phyloP scores from a whole-genome alignment of 257 asterid species.

The Solanum pennellii region DNA sequence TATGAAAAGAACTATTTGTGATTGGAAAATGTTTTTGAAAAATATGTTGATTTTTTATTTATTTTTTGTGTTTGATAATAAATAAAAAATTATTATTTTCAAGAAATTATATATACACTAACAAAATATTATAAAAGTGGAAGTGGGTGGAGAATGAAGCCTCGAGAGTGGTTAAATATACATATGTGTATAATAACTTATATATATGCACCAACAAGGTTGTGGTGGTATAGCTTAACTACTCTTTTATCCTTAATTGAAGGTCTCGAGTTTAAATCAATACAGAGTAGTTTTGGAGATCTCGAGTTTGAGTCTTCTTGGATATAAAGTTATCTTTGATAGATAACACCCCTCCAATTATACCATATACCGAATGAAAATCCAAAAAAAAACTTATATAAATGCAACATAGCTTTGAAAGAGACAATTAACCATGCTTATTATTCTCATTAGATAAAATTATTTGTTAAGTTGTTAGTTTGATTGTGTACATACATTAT shows the following conservation, averaged over 20 bases:
- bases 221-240: too few relatives aligned
- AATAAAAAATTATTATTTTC: fast-evolving
- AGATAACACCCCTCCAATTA: too few relatives aligned
- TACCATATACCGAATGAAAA: fast-evolving
- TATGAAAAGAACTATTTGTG: neutral
- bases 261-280: too few relatives aligned
- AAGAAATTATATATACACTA: neutral
- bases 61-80: neutral
- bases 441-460: neutral
- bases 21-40: neutral
- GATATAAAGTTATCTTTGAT: fast-evolving
- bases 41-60: neutral
- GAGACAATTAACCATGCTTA: neutral
- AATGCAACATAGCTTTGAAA: neutral
- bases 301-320: too few relatives aligned
- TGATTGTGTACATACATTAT: neutral
- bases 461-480: neutral
- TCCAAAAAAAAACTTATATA: neutral
- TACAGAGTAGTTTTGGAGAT: too few relatives aligned
- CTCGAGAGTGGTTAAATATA: neutral
- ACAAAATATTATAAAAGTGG: too few relatives aligned
- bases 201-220: too few relatives aligned
- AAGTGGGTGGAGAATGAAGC: neutral
- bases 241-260: too few relatives aligned
- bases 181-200: neutral